Base-by-base conservation (phyloP, 2,329 filamentous ascomycete genomes). In the Plenodomus biglobosus region DNA sequence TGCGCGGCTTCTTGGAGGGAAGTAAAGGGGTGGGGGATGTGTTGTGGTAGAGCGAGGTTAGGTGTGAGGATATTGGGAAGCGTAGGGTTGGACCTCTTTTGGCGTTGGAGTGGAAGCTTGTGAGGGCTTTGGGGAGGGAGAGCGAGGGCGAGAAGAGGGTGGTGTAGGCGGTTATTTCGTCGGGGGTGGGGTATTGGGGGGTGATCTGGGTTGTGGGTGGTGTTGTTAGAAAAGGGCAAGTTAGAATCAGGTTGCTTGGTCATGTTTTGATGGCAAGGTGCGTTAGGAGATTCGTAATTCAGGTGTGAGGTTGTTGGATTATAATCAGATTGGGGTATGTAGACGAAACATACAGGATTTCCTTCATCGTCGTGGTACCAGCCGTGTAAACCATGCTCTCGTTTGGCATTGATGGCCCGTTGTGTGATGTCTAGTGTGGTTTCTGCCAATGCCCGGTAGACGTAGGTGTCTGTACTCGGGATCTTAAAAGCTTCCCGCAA, bases 91-190 rank as follows among this genome's bases (percentile, higher is more conserved):
- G n/a, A 34, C 70, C 75, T 67, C 85, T 80, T 68, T 82, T 83
- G 34, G 87, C 85, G 65, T 88, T 89, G 52, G 85, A 78, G 40
- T 71, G 71, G 60, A 88, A 80, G 40, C 79, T 80, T 52, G 78
- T 85, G 13, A 90, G 76, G 10, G 85, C 80, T 48, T 85, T 83
- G 4, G 78, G 61, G 2, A 85, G 85, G 11, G 77, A 75, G 3
- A 83, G 84, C 1, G 77, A 73, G 1, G 86, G 78, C 24, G 75
- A 75, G 75, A 90, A 90, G 62, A 91, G 77, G 40, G 80, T 75
- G 32, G 82, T 79, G 74, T 91, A 90, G 16, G 86, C 81, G 37
- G 80, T 76, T 47, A 86, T 79, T 60, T 90, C 87, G 44, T 77
- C 58, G 7, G 46, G 37, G 0, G 56, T 52, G 7, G 64, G 65